Percentiles rank a stretch among this genome's conserved stretches.
Conservation (phyloP, 495 filamentous ascomycete species). For the Glonium stellatum region DNA sequence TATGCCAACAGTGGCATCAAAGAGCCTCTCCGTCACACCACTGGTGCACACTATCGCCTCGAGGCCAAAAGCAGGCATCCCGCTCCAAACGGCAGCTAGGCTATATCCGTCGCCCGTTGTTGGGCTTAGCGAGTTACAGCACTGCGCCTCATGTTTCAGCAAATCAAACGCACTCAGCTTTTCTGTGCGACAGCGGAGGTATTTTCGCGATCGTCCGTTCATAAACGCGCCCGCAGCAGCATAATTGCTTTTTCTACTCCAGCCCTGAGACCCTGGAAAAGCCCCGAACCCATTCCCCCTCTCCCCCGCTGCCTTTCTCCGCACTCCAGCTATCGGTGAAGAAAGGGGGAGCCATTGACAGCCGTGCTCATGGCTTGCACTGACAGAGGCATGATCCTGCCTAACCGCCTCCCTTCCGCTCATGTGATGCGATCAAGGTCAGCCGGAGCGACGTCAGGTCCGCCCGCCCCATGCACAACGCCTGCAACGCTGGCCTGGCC, state of each 20-base stretch:
- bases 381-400: too few species aligned
- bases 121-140: background rate
- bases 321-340: too few species aligned
- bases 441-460: too few species aligned
- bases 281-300: background rate
- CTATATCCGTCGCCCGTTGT: background rate
- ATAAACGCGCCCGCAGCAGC: background rate
- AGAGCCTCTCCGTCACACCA: background rate
- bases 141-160: background rate
- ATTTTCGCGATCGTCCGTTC: background rate
- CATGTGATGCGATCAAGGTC: too few species aligned
- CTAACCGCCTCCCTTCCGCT: too few species aligned
- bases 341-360: too few species aligned
- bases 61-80: background rate
- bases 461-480: too few species aligned
- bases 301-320: constrained; percentile 10
- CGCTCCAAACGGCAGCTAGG: background rate
- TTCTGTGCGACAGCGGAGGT: background rate
- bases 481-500: too few species aligned
- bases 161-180: background rate
- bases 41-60: background rate
- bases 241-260: background rate
- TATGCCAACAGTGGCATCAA: background rate
- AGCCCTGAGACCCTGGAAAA: too few species aligned
- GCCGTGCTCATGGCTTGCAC: too few species aligned